Evolutionary conservation across 2,329 filamentous ascomycete species (phyloP), one percentile per base, ranked within the genome.

Genomic region (Fusarium udum): DNA sequence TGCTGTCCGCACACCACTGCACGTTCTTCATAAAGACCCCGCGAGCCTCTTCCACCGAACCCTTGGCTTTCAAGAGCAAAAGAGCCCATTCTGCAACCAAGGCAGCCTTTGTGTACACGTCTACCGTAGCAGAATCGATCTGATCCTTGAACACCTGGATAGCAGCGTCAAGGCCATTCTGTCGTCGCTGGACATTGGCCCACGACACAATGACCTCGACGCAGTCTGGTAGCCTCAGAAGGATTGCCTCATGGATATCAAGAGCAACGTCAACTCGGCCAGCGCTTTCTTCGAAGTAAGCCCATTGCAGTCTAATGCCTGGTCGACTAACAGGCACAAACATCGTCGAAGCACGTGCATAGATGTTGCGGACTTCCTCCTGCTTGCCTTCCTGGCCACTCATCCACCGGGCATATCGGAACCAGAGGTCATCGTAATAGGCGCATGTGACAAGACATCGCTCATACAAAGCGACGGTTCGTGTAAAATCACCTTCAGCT

Each of bases 351-450:
- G 95, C 96, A 64, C 95, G 91, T 80, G 95, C 91, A 80, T 97
- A 98, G 72, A 98, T 96, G 81, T 94, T 95, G 64, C 96, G 92
- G 11, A 95, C 92, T 79, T 98, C 95, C 80, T 98, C 94, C 51
- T 95, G 91, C 81, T 97, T 97, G 75, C 87, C 91, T 4, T 90
- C 84, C 79, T 97, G 93, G 0, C 90, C 90, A 67, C 89, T 87
- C 93, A 98, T 97, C 96, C 96, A 99, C 45, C 95, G 88, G 22
- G 93, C 94, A 82, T 97, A 99, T n/a, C 96, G 92, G 78, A 97
- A 91, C 96, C 96, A 99, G 82, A 98, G 97, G 80, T 98, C 95
- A 56, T 98, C 95, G 80, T 99, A 98, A 75, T 97, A 92, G 22
- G 96, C 95, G 78, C 94, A 97, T 1, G 94, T 95, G 40, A 97